These are phyloP conservation scores for Penicillium flavigenum DNA, from an alignment of 495 filamentous ascomycete genomes.

Conservation along the genomic window DNA sequence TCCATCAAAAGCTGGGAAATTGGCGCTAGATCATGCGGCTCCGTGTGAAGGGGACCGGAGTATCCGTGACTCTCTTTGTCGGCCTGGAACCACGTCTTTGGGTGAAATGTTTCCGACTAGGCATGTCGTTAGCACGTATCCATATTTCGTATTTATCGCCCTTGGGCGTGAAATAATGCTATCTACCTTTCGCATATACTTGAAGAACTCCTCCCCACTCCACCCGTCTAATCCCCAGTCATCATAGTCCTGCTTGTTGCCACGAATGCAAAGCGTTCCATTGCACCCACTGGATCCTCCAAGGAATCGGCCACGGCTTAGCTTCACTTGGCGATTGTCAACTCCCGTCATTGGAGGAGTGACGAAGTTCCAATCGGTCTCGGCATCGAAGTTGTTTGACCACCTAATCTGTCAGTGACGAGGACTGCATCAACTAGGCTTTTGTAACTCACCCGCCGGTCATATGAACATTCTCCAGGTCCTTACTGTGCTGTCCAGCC, in stretches of 20 bases:
- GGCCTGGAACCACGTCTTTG: slow-evolving; percentile 44
- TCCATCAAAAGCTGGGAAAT: slow-evolving; percentile 49
- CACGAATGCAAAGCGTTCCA: slow-evolving; percentile 62
- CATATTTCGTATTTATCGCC: too few species aligned
- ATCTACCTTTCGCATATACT: slow-evolving; percentile 50
- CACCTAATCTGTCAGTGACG: slow-evolving; percentile 27
- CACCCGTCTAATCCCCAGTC: slow-evolving; percentile 58
- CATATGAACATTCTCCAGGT: slow-evolving; percentile 51
- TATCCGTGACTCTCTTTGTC: slow-evolving; percentile 41
- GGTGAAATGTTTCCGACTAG: slow-evolving; percentile 50
- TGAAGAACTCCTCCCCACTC: slow-evolving; percentile 55
- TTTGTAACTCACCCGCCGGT: slow-evolving; percentile 36
- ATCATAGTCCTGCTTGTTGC: slow-evolving; percentile 59
- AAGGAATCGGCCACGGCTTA: slow-evolving; percentile 59
- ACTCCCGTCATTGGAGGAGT: slow-evolving; percentile 55
- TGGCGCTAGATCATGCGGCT: slow-evolving; percentile 50
- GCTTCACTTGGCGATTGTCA: slow-evolving; percentile 54
- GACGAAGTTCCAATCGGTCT: slow-evolving; percentile 56
- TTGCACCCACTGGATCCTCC: slow-evolving; percentile 61
- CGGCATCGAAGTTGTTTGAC: slow-evolving; percentile 49
- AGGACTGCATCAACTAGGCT: too few species aligned
- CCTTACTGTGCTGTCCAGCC: slow-evolving; percentile 47
- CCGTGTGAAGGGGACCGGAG: slow-evolving; percentile 46
- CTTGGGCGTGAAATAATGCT: not conserved
- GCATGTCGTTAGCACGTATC: not conserved